phyloP scores from a whole-genome alignment of 495 filamentous ascomycete species.

The Penicillium lagena region DNA sequence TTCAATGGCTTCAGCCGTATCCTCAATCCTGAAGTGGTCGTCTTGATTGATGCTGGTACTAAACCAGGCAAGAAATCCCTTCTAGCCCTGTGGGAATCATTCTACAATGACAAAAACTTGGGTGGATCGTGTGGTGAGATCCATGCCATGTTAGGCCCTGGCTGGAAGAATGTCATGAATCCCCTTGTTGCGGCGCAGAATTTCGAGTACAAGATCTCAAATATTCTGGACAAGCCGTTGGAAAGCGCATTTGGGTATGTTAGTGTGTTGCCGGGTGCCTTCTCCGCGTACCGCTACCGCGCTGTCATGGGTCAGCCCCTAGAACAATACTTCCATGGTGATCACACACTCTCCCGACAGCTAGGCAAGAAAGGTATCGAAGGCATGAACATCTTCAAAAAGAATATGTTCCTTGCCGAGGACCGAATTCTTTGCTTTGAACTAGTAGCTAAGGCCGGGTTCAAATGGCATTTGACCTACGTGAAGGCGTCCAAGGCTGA shows the following conservation, averaged over 20 bases:
- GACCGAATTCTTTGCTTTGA: slow-evolving; percentile 99
- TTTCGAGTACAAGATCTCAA: slow-evolving; percentile 99
- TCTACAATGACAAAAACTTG: slow-evolving; percentile 98
- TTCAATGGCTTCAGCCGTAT: slow-evolving; percentile 97
- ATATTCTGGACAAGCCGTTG: slow-evolving; percentile 97
- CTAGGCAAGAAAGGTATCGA: slow-evolving; percentile 98
- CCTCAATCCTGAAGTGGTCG: slow-evolving; percentile 91
- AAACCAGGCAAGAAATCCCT: slow-evolving; percentile 91
- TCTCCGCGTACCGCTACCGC: slow-evolving; percentile 94
- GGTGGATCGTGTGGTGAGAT: slow-evolving; percentile 98
- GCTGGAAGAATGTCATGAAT: slow-evolving; percentile 86
- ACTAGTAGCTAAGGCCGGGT: slow-evolving; percentile 92
- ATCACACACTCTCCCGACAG: slow-evolving; percentile 90
- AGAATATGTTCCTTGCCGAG: slow-evolving; percentile 99
- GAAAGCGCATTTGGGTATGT: slow-evolving; percentile 97
- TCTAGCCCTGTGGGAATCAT: slow-evolving; percentile 90
- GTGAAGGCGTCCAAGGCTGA: slow-evolving; percentile 98
- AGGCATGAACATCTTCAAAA: slow-evolving; percentile 99
- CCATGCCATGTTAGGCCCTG: slow-evolving; percentile 90
- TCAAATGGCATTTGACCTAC: slow-evolving; percentile 97
- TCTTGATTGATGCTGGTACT: slow-evolving; percentile 93
- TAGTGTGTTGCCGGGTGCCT: slow-evolving; percentile 92
- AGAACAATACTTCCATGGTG: slow-evolving; percentile 98
- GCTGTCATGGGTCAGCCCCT: slow-evolving; percentile 96
- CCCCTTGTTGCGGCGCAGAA: slow-evolving; percentile 94